Conservation (phyloP, 2,329 filamentous ascomycete genomes). For the Onygenales sp. region DNA sequence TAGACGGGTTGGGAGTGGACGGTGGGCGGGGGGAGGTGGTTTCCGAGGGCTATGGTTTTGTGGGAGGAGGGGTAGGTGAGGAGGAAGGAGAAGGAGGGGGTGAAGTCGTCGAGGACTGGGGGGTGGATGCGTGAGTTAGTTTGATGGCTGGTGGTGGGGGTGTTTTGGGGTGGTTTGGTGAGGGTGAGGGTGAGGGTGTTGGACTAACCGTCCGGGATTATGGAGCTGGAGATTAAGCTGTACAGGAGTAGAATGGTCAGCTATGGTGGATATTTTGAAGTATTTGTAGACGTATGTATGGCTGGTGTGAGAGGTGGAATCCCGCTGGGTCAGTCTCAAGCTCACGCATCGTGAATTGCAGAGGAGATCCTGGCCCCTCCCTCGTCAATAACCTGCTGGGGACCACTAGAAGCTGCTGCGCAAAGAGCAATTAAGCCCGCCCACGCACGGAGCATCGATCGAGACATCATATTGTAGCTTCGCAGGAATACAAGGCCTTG, state of each 20-base stretch:
- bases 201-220: slow-evolving; percentile 10
- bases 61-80: slow-evolving; percentile 39
- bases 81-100: slow-evolving; percentile 43
- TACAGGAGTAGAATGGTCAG: neutral
- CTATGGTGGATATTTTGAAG: neutral
- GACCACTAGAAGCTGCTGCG: neutral
- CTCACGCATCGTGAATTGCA: slow-evolving; percentile 10
- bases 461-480: neutral
- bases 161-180: neutral
- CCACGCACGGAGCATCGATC: neutral
- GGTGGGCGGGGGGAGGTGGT: slow-evolving; percentile 39
- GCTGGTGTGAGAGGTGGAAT: neutral
- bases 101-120: slow-evolving; percentile 51
- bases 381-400: neutral
- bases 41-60: slow-evolving; percentile 42
- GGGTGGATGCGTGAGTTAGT: neutral
- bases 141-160: neutral
- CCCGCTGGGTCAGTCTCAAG: neutral
- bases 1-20: slow-evolving; percentile 35
- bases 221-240: slow-evolving; percentile 4
- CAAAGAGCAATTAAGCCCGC: neutral
- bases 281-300: too few relatives aligned
- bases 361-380: neutral
- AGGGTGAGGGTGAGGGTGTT: neutral
- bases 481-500: neutral